Percentiles rank a stretch among this genome's conserved stretches.
phyloP scores from a whole-genome alignment of 2,329 filamentous ascomycete genomes.

The Verticillium dahliae region DNA sequence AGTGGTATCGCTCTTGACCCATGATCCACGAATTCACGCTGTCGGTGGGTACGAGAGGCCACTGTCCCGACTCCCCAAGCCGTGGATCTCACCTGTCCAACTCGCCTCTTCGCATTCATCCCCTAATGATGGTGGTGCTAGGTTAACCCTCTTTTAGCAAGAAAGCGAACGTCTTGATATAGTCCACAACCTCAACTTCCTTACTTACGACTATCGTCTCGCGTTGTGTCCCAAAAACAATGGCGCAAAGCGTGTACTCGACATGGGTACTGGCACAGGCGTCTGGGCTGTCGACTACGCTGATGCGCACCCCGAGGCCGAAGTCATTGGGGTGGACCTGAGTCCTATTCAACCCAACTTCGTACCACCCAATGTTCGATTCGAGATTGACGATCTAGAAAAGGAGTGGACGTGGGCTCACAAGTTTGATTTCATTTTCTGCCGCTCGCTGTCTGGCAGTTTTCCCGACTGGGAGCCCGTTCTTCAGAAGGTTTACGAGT shows the following conservation, averaged over 20 bases:
- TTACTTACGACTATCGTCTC: constrained; percentile 24
- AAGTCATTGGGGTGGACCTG: constrained; percentile 26
- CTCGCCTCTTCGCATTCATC: constrained; percentile 16
- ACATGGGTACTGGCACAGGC: constrained; percentile 39
- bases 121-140: constrained; percentile 14
- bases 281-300: constrained; percentile 39
- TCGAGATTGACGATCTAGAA: constrained; percentile 19
- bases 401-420: constrained; percentile 15
- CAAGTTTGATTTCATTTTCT: constrained; percentile 25
- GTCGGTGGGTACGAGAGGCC: background rate
- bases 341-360: constrained; percentile 25
- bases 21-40: background rate
- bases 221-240: constrained; percentile 6
- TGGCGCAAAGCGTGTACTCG: constrained; percentile 1
- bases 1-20: background rate
- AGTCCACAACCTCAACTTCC: constrained; percentile 46
- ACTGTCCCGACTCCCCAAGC: background rate
- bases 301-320: constrained; percentile 15
- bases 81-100: background rate
- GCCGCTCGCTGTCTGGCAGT: constrained; percentile 27
- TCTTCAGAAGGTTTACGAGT: constrained; percentile 27
- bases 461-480: constrained; percentile 27
- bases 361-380: constrained; percentile 16
- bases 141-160: constrained; percentile 6
- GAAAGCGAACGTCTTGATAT: constrained; percentile 49